phyloP scores from a whole-genome alignment of 352 stramenopile species.

The Globisporangium emineosum region DNA sequence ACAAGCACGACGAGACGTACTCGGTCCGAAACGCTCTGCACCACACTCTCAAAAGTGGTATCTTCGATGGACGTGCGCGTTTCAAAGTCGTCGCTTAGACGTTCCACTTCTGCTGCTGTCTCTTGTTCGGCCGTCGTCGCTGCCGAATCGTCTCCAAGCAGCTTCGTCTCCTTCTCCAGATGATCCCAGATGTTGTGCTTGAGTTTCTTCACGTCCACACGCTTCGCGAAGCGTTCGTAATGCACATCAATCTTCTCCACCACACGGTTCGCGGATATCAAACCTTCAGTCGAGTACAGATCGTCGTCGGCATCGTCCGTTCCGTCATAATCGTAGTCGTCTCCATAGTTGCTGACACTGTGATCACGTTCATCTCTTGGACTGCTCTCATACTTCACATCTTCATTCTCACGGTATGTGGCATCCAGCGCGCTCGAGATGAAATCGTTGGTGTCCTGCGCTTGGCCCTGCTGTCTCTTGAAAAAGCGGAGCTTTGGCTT shows the following conservation, averaged over 20 bases:
- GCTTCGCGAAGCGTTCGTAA: constrained; percentile 94
- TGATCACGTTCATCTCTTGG: constrained; percentile 1
- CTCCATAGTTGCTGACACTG: constrained; percentile 16
- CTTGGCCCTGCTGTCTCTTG: constrained; percentile 24
- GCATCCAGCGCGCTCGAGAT: constrained; percentile 21
- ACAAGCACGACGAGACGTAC: constrained; percentile 30
- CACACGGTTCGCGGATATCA: constrained; percentile 88
- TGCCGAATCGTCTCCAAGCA: constrained; percentile 18
- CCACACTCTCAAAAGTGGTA: constrained; percentile 88
- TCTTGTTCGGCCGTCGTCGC: not conserved
- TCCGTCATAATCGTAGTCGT: constrained; percentile 39
- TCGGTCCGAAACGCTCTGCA: constrained; percentile 85
- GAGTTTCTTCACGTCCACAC: constrained; percentile 96
- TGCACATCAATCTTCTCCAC: constrained; percentile 94
- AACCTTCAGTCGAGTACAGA: constrained; percentile 46
- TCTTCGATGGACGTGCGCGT: constrained; percentile 12
- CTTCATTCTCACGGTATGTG: constrained; percentile 22
- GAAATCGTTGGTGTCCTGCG: constrained; percentile 10
- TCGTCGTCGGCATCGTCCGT: constrained; percentile 23
- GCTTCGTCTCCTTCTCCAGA: constrained; percentile 43
- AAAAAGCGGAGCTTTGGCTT: constrained; percentile 73
- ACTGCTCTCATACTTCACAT: constrained; percentile 1
- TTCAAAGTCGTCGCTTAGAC: constrained; percentile 17
- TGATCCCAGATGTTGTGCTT: constrained; percentile 95
- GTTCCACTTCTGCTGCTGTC: constrained; percentile 12